Base-by-base conservation (phyloP, 2,329 filamentous ascomycete genomes). In the Rutstroemia sp. region DNA sequence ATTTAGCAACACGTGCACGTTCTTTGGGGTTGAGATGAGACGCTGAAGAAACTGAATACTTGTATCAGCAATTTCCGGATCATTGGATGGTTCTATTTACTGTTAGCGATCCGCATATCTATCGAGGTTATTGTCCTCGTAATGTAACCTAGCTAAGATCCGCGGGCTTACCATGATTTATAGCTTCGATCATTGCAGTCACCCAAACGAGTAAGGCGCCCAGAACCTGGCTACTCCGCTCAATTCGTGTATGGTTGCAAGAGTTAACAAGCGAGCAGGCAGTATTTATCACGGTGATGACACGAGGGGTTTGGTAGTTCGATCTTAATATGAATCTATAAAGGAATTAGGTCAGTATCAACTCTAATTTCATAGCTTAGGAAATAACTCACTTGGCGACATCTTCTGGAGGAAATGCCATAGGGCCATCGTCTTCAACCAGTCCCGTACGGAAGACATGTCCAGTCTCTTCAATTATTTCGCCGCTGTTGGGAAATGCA, bases 341-440 rank as follows among this genome's bases (percentile, higher is more conserved):
- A n/a, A 16, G 21, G 8, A 19, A 18, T 19, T 5, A 4, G 38
- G 4, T 54, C 27, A 54, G 45, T 10, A 25, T n/a, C 25, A 34
- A 50, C 14, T 1, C 18, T 16, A 25, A 3, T 41, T 18, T 1
- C 21, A 34, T 16, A 8, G 19, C 14, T 14, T 9, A 9, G 42
- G 9, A 6, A 34, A 16, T 16, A 34, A 44, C 53, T 55, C 42
- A 55, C 44, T 82, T 76, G 10, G 84, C 81, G n/a, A 88, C 81
- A 61, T 83, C 77, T 0, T 78, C 73, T 0, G 86, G 77, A 2
- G 85, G 79, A 59, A 95, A 82, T 8, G 92, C 88, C 64, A 94
- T 92, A 0, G 88, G 87, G 0, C 89, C 89, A 3, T 86, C 81
- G 25, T 83, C 80, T 69, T 95, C 90, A 1, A 85, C 85, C 65